Conservation (phyloP, 2,329 filamentous ascomycete species). For the Fulvia fulva region DNA sequence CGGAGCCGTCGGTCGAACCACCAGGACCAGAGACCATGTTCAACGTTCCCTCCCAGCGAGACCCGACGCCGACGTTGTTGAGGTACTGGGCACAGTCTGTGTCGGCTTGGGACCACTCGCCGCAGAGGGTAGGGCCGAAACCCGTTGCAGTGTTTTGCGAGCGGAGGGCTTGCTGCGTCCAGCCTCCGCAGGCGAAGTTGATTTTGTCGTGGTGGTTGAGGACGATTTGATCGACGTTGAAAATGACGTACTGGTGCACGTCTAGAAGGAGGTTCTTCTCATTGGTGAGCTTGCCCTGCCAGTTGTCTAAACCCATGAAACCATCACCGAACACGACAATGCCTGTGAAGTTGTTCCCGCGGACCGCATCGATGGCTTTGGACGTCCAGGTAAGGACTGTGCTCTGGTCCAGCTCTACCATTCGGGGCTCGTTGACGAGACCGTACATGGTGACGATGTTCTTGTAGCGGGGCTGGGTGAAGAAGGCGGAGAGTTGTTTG, state of each 20-base stretch:
- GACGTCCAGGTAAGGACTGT: slow-evolving; percentile 77
- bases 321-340: slow-evolving; percentile 88
- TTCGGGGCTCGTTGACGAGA: slow-evolving; percentile 88
- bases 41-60: slow-evolving; percentile 86
- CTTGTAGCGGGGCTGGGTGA: slow-evolving; percentile 86
- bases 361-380: slow-evolving; percentile 67
- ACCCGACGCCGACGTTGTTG: slow-evolving; percentile 85
- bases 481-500: slow-evolving; percentile 82
- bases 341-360: slow-evolving; percentile 67
- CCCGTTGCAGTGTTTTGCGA: slow-evolving; percentile 71
- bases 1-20: slow-evolving; percentile 57
- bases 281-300: slow-evolving; percentile 75
- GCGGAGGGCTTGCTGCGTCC: slow-evolving; percentile 72
- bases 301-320: slow-evolving; percentile 85
- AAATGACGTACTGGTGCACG: slow-evolving; percentile 97
- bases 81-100: slow-evolving; percentile 86
- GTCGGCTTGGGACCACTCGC: slow-evolving; percentile 96
- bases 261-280: slow-evolving; percentile 79
- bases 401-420: slow-evolving; percentile 61
- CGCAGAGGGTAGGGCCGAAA: slow-evolving; percentile 90
- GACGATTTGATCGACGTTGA: slow-evolving; percentile 83
- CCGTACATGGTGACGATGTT: slow-evolving; percentile 93
- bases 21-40: slow-evolving; percentile 46
- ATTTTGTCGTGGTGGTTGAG: slow-evolving; percentile 80
- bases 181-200: slow-evolving; percentile 79